A percentile compares a stretch with the other conserved stretches of the same genome.
phyloP scores from a whole-genome alignment of 2,329 filamentous ascomycete species.

The Furcasterigmium furcatum region DNA sequence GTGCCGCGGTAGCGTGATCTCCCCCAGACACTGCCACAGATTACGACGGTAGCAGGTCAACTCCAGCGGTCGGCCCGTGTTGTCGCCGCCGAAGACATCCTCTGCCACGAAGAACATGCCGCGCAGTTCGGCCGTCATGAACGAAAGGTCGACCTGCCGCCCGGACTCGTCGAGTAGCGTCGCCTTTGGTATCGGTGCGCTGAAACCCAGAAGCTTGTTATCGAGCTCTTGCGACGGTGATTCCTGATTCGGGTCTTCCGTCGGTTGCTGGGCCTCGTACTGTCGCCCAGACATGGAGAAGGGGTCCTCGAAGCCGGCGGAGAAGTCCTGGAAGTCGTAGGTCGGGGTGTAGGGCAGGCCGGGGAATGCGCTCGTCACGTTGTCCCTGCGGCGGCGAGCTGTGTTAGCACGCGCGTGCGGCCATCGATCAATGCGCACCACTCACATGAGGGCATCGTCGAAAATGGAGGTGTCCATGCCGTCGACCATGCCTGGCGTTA shows the following conservation, averaged over 20 bases:
- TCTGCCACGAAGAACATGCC: conserved; percentile 89
- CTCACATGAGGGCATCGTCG: conserved; percentile 56
- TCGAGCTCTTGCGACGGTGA: conserved; percentile 56
- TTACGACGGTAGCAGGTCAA: conserved; percentile 94
- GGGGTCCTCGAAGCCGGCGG: conserved; percentile 63
- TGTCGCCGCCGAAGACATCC: conserved; percentile 67
- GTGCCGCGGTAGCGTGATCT: conserved; percentile 72
- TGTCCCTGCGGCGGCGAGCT: conserved; percentile 28
- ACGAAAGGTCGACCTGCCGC: conserved; percentile 55
- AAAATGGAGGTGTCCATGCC: conserved; percentile 49
- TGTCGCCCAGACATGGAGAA: conserved; percentile 53
- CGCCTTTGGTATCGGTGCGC: conserved; percentile 56
- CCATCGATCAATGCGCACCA: conserved; percentile 7
- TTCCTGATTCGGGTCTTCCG: conserved; percentile 40
- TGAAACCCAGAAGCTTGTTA: conserved; percentile 74
- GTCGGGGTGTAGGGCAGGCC: conserved; percentile 51
- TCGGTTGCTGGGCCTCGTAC: conserved; percentile 40
- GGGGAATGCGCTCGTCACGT: conserved; percentile 37
- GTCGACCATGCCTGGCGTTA: conserved; percentile 44
- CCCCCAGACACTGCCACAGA: conserved; percentile 90
- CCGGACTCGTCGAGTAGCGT: conserved; percentile 64
- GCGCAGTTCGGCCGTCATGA: conserved; percentile 72
- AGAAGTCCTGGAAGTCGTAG: conserved; percentile 60
- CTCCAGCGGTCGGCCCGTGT: conserved; percentile 62
- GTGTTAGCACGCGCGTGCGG: background rate